A percentile compares a stretch with the other conserved stretches of the same genome.
Conservation (phyloP, 352 stramenopile species). For the Phytophthora litchii region DNA sequence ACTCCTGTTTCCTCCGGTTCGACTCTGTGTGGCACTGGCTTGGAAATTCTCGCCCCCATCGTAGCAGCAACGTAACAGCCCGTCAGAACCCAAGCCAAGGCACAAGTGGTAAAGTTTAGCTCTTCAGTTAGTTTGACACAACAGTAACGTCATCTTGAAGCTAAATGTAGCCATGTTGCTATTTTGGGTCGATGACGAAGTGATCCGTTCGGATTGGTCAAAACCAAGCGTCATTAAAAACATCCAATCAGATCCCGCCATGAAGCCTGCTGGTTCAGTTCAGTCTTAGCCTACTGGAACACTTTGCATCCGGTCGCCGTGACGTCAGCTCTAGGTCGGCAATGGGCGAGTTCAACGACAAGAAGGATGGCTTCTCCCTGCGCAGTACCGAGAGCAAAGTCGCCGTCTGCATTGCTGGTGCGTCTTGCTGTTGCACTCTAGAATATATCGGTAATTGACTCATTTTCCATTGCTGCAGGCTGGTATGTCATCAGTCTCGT, state of each 20-base stretch:
- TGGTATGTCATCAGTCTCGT: constrained; percentile 85
- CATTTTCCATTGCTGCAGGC: constrained; percentile 33
- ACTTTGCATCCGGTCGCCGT: constrained; percentile 11
- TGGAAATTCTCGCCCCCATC: constrained; percentile 68
- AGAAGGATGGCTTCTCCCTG: constrained; percentile 31
- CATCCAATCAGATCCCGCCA: constrained; percentile 10
- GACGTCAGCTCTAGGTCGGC: constrained; percentile 8
- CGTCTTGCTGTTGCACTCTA: constrained; percentile 9
- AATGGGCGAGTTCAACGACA: constrained; percentile 37
- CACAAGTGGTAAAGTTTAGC: neutral
- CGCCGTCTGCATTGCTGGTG: constrained; percentile 62
- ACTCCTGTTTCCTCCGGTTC: constrained; percentile 27
- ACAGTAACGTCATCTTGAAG: constrained; percentile 5
- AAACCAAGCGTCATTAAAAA: neutral
- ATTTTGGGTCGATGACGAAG: constrained; percentile 21
- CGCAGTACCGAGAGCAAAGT: constrained; percentile 61
- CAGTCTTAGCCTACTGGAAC: constrained; percentile 20
- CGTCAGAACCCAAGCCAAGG: constrained; percentile 8
- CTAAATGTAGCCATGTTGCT: constrained; percentile 26
- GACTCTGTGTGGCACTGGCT: constrained; percentile 43
- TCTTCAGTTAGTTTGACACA: too few relatives aligned
- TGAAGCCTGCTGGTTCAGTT: constrained; percentile 22
- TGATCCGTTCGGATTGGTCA: constrained; percentile 7
- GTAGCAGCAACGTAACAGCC: constrained; percentile 3
- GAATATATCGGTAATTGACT: constrained; percentile 3